These are phyloP conservation scores for Kluyveromyces marxianus DNA, from an alignment of 1,139 yeast genomes.

Conservation along the genomic window DNA sequence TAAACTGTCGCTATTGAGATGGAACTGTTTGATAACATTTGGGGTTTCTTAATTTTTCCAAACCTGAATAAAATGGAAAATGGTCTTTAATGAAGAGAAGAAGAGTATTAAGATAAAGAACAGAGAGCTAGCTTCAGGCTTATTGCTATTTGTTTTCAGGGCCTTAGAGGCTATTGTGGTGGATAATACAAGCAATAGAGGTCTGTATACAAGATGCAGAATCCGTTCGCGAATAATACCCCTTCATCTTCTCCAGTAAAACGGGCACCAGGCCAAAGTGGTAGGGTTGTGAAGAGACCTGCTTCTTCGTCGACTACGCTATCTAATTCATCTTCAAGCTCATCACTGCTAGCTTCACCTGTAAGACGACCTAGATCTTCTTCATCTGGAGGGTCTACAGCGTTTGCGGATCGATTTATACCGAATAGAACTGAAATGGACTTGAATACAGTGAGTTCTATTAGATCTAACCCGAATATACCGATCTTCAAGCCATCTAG, in stretches of 20 bases:
- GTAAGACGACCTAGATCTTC: conserved; percentile 24
- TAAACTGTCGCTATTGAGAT: no score
- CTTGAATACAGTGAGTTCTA: conserved; percentile 76
- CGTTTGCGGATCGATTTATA: conserved; percentile 74
- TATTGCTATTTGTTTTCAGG: no score
- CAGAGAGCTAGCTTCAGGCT: no score
- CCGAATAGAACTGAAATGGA: conserved; percentile 84
- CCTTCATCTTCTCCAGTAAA: conserved; percentile 27
- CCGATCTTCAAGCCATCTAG: conserved; percentile 16
- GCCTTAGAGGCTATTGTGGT: no score
- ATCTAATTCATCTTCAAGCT: conserved; percentile 16
- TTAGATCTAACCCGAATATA: conserved; percentile 41
- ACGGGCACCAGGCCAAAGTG: conserved; percentile 13
- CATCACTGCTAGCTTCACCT: conserved; percentile 26
- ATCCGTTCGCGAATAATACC: conserved; percentile 29
- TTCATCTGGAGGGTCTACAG: conserved; percentile 12
- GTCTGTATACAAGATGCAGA: conserved; percentile 5
- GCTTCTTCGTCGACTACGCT: conserved; percentile 6
- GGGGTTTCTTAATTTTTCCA: no score
- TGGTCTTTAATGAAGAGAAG: no score
- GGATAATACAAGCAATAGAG: neutral
- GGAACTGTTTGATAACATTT: no score
- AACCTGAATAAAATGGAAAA: no score
- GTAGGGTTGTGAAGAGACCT: conserved; percentile 20
- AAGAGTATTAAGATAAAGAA: no score